These are phyloP conservation scores for Tylopilus balloui DNA, from an alignment of 768 basidiomycete species.

Conservation along the genomic window DNA sequence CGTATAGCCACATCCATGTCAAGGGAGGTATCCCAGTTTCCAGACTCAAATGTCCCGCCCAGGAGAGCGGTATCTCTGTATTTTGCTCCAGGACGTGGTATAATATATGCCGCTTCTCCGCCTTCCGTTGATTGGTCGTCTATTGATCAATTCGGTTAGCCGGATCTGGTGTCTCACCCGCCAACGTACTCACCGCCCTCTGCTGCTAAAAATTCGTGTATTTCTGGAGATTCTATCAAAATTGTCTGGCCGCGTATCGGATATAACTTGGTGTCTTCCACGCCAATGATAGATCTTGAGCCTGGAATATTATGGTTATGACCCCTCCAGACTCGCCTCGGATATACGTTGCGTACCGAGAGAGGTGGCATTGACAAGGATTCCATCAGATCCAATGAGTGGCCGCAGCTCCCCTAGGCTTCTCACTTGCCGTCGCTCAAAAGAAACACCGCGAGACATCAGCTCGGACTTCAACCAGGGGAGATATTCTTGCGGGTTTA, in stretches of 20 bases:
- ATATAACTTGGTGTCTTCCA: conserved; percentile 70
- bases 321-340: not conserved
- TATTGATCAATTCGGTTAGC: conserved; percentile 1
- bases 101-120: conserved; percentile 49
- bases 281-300: conserved; percentile 69
- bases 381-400: conserved; percentile 32
- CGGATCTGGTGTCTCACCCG: not conserved
- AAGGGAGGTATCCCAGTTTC: conserved; percentile 50
- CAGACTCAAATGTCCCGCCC: conserved; percentile 51
- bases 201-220: conserved; percentile 36
- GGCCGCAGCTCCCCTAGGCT: conserved; percentile 45
- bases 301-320: conserved; percentile 33
- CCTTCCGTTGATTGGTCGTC: conserved; percentile 14
- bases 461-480: conserved; percentile 44
- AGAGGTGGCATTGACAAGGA: conserved; percentile 55
- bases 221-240: conserved; percentile 63
- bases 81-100: conserved; percentile 49
- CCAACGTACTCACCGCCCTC: conserved; percentile 21
- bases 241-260: conserved; percentile 86
- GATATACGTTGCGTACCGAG: conserved; percentile 39
- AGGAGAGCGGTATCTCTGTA: conserved; percentile 45
- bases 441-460: conserved; percentile 36
- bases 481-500: conserved; percentile 49
- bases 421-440: conserved; percentile 39
- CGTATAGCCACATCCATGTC: conserved; percentile 37